These are phyloP conservation scores for Centrapalus pauciflorus DNA, from an alignment of 129 eudicot genomes.

Conservation along the genomic window DNA sequence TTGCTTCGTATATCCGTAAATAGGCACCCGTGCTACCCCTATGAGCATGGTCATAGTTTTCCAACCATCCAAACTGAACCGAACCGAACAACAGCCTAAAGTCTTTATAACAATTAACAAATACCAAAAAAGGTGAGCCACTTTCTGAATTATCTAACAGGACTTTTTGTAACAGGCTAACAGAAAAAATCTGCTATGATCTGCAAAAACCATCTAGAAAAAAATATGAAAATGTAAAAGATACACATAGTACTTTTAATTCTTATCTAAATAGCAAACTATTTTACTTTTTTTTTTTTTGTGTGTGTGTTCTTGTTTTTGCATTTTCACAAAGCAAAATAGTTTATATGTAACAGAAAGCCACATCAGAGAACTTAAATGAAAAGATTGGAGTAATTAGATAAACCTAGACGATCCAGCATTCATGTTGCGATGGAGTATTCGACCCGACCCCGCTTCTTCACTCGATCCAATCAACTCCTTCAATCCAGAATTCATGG, in stretches of 20 bases:
- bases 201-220: neutral
- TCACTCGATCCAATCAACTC: slow-evolving; percentile 57
- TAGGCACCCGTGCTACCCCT: too few species aligned
- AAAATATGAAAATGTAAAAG: neutral
- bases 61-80: too few species aligned
- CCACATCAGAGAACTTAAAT: neutral
- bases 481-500: slow-evolving; percentile 50
- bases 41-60: too few species aligned
- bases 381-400: neutral
- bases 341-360: neutral
- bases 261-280: neutral
- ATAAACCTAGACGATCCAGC: slow-evolving; percentile 55
- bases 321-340: neutral
- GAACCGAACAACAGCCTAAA: too few species aligned
- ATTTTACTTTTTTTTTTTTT: neutral
- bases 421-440: slow-evolving; percentile 63
- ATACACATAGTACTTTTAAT: neutral
- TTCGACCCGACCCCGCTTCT: slow-evolving; percentile 33
- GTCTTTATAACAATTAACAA: too few species aligned
- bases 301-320: too few species aligned
- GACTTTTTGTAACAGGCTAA: neutral
- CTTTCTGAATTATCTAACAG: neutral
- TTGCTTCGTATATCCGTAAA: too few species aligned
- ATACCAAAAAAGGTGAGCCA: neutral
- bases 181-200: neutral